These are phyloP conservation scores for Globisporangium orthogonon DNA, from an alignment of 352 stramenopile genomes.

Conservation along the genomic window DNA sequence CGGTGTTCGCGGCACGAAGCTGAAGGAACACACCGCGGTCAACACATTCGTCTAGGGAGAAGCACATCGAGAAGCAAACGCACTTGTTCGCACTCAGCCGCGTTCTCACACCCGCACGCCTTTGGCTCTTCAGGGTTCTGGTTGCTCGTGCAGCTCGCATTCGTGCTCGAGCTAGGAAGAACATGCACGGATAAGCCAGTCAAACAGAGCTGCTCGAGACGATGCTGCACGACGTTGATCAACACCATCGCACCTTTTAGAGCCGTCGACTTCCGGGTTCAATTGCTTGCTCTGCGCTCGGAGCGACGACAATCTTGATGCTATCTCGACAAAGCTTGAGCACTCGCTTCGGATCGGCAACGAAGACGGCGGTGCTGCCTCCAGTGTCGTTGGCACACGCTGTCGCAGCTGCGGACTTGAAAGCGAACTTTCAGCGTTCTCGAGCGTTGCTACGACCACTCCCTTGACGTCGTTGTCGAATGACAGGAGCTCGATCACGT, in stretches of 20 bases:
- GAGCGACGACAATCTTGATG: neutral
- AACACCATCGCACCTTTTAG: neutral
- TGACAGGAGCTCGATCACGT: slow-evolving; percentile 15
- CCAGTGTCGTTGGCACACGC: neutral
- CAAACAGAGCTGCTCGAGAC: neutral
- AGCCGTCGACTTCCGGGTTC: neutral
- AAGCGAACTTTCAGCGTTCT: neutral
- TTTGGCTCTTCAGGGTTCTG: neutral
- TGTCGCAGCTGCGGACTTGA: neutral
- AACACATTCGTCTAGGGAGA: neutral
- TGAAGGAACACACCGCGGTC: slow-evolving; percentile 6
- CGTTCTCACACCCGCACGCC: slow-evolving; percentile 1
- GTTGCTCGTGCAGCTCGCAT: neutral
- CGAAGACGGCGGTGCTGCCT: neutral
- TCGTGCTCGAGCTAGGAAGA: neutral
- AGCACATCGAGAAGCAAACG: neutral
- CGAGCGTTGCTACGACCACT: neutral
- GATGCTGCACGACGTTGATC: neutral
- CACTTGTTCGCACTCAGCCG: neutral
- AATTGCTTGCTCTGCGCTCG: neutral
- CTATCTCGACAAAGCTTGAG: neutral
- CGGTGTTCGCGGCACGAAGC: slow-evolving; percentile 16
- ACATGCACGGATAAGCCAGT: neutral
- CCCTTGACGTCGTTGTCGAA: slow-evolving; percentile 1
- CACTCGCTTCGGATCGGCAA: neutral